phyloP scores from a whole-genome alignment of 768 basidiomycete genomes.

The Russula vinacea region DNA sequence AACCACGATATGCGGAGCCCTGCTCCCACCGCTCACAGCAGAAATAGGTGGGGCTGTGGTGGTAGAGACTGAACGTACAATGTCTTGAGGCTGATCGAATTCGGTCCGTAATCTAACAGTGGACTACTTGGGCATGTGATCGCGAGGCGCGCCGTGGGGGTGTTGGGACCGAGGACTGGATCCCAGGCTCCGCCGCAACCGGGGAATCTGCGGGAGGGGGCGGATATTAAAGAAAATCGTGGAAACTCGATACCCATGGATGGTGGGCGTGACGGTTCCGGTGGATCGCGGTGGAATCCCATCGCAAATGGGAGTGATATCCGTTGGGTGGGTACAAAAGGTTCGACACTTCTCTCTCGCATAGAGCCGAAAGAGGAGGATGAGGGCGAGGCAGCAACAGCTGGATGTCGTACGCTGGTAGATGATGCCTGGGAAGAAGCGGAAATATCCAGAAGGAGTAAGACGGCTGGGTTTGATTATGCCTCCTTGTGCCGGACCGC shows the following conservation, averaged over 20 bases:
- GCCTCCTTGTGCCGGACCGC: constrained; percentile 1
- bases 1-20: constrained; percentile 17
- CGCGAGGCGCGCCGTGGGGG: constrained; percentile 2
- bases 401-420: constrained; percentile 1
- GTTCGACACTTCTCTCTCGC: constrained; percentile 15
- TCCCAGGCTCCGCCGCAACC: background rate
- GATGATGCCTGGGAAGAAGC: constrained; percentile 25
- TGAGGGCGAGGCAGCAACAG: constrained; percentile 1
- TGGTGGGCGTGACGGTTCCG: background rate
- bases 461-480: constrained; percentile 17
- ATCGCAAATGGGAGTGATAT: constrained; percentile 29
- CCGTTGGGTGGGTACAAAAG: constrained; percentile 9
- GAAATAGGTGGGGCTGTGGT: constrained; percentile 13
- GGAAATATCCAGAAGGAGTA: constrained; percentile 29
- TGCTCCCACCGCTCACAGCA: background rate
- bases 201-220: constrained; percentile 23
- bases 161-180: background rate
- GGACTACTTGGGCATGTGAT: constrained; percentile 14
- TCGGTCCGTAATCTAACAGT: constrained; percentile 19
- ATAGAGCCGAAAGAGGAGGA: constrained; percentile 23
- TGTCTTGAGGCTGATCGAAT: constrained; percentile 5
- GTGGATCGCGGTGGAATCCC: constrained; percentile 23
- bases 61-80: constrained; percentile 22
- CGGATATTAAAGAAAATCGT: constrained; percentile 13
- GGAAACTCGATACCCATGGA: constrained; percentile 19